phyloP scores from a whole-genome alignment of 2,329 filamentous ascomycete species.

The Trichoderma atrobrunneum region DNA sequence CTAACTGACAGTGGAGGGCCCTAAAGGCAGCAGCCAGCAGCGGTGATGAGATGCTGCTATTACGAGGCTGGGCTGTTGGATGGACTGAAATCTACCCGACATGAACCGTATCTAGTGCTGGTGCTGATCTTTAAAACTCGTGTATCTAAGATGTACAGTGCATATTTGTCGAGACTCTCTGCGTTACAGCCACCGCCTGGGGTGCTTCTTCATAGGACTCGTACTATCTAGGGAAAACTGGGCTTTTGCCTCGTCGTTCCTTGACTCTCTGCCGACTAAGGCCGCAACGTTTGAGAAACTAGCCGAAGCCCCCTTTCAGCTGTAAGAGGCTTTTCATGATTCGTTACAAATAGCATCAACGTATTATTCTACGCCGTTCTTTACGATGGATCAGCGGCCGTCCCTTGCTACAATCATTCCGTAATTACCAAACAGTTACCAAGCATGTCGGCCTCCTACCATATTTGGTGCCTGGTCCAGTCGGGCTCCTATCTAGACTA shows the following conservation, averaged over 20 bases:
- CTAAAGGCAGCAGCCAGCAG: not conserved
- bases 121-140: not conserved
- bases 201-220: not conserved
- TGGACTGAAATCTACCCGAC: not conserved
- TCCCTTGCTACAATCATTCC: not conserved
- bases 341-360: not conserved
- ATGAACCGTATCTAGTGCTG: not conserved
- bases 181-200: not conserved
- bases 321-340: not conserved
- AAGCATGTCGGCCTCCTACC: not conserved
- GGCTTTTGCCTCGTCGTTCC: not conserved
- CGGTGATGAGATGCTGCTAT: not conserved
- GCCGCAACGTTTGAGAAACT: not conserved
- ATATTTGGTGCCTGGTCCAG: not conserved
- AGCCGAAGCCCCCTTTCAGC: not conserved
- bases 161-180: not conserved
- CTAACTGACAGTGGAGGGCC: not conserved
- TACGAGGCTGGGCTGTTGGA: not conserved
- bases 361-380: not conserved
- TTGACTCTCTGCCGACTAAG: not conserved
- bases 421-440: not conserved
- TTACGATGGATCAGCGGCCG: not conserved
- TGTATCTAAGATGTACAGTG: not conserved
- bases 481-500: not conserved
- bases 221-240: not conserved